Conservation (phyloP, 495 filamentous ascomycete genomes). For the Ramalina intermedia region DNA sequence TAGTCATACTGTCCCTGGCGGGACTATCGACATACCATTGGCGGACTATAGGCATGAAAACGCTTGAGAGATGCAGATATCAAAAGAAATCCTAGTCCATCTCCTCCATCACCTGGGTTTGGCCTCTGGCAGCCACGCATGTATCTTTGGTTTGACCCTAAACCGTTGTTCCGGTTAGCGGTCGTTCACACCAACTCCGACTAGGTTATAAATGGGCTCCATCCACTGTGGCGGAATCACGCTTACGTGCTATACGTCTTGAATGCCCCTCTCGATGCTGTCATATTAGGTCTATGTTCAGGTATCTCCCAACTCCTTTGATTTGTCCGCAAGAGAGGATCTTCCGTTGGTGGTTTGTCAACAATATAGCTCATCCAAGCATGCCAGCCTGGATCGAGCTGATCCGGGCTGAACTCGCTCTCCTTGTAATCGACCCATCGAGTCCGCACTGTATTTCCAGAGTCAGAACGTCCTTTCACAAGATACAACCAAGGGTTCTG, state of each 20-base stretch:
- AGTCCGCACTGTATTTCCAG: slow-evolving; percentile 55
- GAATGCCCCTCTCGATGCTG: slow-evolving; percentile 61
- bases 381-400: slow-evolving; percentile 96
- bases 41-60: too few relatives aligned
- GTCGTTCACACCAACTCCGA: not conserved
- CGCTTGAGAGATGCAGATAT: not conserved
- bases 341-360: slow-evolving; percentile 68
- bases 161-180: not conserved
- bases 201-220: not conserved
- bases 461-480: slow-evolving; percentile 14
- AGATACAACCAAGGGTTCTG: not conserved
- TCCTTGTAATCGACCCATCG: slow-evolving; percentile 96
- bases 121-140: slow-evolving; percentile 29
- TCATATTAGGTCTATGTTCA: slow-evolving; percentile 62
- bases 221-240: not conserved
- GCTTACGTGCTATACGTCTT: slow-evolving; percentile 90
- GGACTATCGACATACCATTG: too few relatives aligned
- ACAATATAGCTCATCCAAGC: slow-evolving; percentile 92
- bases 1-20: too few relatives aligned
- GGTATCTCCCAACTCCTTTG: slow-evolving; percentile 59
- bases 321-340: slow-evolving; percentile 53
- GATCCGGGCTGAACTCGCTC: slow-evolving; percentile 67
- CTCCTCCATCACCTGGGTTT: slow-evolving; percentile 16
- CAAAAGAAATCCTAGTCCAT: not conserved
- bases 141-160: slow-evolving; percentile 32